Conservation (phyloP, 2,329 filamentous ascomycete species). For the Venturia nashicola region DNA sequence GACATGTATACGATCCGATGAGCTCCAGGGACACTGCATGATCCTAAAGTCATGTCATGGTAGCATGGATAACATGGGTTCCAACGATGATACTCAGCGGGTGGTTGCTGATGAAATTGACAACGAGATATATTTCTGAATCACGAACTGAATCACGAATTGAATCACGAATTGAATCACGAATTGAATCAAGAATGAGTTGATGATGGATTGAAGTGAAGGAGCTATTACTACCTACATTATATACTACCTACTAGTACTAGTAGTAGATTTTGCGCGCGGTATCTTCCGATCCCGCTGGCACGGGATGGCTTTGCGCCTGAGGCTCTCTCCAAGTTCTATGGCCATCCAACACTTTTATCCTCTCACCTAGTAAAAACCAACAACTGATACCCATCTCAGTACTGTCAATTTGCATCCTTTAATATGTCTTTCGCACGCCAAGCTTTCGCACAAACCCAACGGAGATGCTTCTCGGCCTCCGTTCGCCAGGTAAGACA, state of each 20-base stretch:
- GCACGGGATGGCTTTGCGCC: neutral
- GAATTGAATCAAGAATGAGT: neutral
- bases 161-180: too few relatives aligned
- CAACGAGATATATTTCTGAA: too few relatives aligned
- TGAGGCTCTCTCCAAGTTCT: neutral
- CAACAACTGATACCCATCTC: neutral
- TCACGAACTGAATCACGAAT: too few relatives aligned
- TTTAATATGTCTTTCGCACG: conserved; percentile 56
- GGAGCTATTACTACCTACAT: neutral
- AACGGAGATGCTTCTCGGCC: conserved; percentile 41
- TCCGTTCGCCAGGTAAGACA: conserved; percentile 37
- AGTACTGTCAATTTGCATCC: neutral
- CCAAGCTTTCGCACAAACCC: conserved; percentile 36
- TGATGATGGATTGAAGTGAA: neutral
- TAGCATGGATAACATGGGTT: neutral
- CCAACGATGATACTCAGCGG: neutral
- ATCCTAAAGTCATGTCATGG: neutral
- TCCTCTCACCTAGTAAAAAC: neutral
- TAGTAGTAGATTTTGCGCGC: too few relatives aligned
- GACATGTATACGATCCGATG: too few relatives aligned
- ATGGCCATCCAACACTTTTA: neutral
- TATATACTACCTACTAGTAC: neutral
- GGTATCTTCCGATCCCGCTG: neutral
- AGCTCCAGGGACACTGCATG: too few relatives aligned
- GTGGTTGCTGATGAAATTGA: too few relatives aligned